A percentile compares a stretch with the other conserved stretches of the same genome.
phyloP scores from a whole-genome alignment of 352 stramenopile genomes.

The Phytophthora europaea region DNA sequence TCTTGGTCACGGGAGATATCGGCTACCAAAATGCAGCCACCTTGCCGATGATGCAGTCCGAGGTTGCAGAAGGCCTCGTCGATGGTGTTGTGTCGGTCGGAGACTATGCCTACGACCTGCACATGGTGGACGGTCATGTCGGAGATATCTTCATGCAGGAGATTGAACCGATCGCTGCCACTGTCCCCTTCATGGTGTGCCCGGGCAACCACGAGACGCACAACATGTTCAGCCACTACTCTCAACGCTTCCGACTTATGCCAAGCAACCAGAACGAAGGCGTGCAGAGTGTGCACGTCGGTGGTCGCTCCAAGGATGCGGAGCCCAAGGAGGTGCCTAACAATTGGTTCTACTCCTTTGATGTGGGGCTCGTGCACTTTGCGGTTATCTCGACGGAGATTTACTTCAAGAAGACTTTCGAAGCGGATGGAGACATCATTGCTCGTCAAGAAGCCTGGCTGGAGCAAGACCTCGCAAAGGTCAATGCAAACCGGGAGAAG shows the following conservation, averaged over 20 bases:
- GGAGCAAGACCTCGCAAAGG: slow-evolving; percentile 59
- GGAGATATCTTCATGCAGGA: slow-evolving; percentile 94
- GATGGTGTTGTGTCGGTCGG: slow-evolving; percentile 89
- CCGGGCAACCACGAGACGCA: slow-evolving; percentile 93
- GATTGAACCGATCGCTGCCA: slow-evolving; percentile 87
- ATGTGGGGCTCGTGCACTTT: slow-evolving; percentile 91
- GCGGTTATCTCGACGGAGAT: slow-evolving; percentile 91
- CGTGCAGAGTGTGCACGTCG: slow-evolving; percentile 55
- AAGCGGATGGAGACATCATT: slow-evolving; percentile 60
- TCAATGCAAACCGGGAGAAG: slow-evolving; percentile 70
- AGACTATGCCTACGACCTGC: slow-evolving; percentile 92
- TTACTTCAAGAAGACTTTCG: slow-evolving; percentile 84
- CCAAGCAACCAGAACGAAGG: slow-evolving; percentile 79
- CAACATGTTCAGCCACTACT: slow-evolving; percentile 88
- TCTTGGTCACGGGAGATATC: slow-evolving; percentile 89
- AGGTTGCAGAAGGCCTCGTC: slow-evolving; percentile 77
- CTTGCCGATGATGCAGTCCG: slow-evolving; percentile 90
- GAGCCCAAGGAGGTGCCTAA: slow-evolving; percentile 67
- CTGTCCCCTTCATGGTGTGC: slow-evolving; percentile 91
- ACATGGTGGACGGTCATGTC: slow-evolving; percentile 80
- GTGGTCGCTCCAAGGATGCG: slow-evolving; percentile 38
- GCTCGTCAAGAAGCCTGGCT: slow-evolving; percentile 77
- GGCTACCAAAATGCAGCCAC: slow-evolving; percentile 90
- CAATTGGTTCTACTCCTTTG: slow-evolving; percentile 92
- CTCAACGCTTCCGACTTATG: slow-evolving; percentile 87